Evolutionary conservation across 2,329 filamentous ascomycete species (phyloP), one percentile per base, ranked within the genome.

Genomic region (Alternaria sp.): DNA sequence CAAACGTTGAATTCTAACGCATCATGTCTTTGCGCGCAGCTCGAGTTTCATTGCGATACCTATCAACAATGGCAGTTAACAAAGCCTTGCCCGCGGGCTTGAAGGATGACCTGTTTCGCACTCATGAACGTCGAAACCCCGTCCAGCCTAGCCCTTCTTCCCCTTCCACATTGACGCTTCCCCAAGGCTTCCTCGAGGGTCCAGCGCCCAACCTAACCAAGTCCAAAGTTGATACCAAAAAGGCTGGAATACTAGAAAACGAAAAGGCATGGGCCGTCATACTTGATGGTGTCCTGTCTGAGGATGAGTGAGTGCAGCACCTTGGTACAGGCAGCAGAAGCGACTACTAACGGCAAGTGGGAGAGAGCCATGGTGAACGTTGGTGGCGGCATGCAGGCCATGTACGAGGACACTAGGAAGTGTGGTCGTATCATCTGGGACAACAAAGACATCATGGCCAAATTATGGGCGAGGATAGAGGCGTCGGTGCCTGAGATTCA

Each of bases 341-440:
- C 73, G 42, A 74, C 67, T 1, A 69, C 69, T 0, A 53, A 67
- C 29, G 72, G 68, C 28, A 62, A 80, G 1, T 94, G 91, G 91
- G 80, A 83, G 49, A 85, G 86, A 2, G 91, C 91, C 0, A 82
- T 91, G 74, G 82, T 93, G 56, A 90, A 90, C 71, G 74, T 86
- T 24, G 90, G 90, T 5, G 75, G 75, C 4, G 89, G 90, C 3
- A 79, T 73, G 56, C 88, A 94, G 76, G 76, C 81, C 3, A 74
- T 87, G 40, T 77, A 82, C 4, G 80, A 83, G 1, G 82, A 86
- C 8, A 85, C 86, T 48, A 83, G 91, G 14, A 88, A 90, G 60
- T 89, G 89, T 68, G 89, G 89, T n/a, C 84, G 91, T 3, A 91
- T 94, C 63, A 89, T 95, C 65, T 91, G 88, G 85, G 90, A 95